Base-by-base conservation (phyloP, 805 yeast species). In the Ogataea sp. region DNA sequence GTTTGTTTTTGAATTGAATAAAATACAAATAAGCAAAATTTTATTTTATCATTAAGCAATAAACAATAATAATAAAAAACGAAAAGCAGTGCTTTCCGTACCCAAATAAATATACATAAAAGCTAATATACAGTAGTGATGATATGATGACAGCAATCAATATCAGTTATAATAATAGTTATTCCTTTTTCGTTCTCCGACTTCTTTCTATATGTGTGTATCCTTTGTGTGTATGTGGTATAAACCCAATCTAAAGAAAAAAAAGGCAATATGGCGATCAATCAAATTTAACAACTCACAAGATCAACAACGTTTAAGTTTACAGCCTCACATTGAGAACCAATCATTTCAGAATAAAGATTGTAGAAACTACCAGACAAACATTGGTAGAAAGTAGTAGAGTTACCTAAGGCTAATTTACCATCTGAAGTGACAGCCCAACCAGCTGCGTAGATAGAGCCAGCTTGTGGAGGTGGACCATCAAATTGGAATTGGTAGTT, bases 391-490 rank as follows among this genome's bases (percentile, higher is more conserved):
- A 82, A 82, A 39, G 70, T 67, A 44, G 75, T 75, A 37, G 62
- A 55, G 51, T 64, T 62, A 62, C 86, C 88, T 45, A 81, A 61
- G 26, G 85, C 85, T 53, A 81, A 71, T 61, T 75, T 75, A 17
- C 71, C 80, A 47, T 71, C 73, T 46, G 55, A 51, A 38, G 74
- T 65, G 43, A 75, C 66, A 37, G 77, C 67, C 82, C 80, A 75
- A 44, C 82, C 81, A 35, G 71, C 74, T 46, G 83, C 80, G 53
- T 70, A 74, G 50, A 78, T 71, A 43, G 83, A 70, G 62, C 83
- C 84, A 26, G 83, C 85, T 70, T 82, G 90, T 55, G 89, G 88
- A 65, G 84, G 81, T 42, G 84, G 84, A 57, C 85, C 85, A 57
- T 80, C 85, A 56, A 78, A 79, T 65, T 79, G 86, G 73, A 80